Percentiles rank a stretch among this genome's conserved stretches.
phyloP scores from a whole-genome alignment of 1,284 basidiomycete species.

The Ustilago lituana region DNA sequence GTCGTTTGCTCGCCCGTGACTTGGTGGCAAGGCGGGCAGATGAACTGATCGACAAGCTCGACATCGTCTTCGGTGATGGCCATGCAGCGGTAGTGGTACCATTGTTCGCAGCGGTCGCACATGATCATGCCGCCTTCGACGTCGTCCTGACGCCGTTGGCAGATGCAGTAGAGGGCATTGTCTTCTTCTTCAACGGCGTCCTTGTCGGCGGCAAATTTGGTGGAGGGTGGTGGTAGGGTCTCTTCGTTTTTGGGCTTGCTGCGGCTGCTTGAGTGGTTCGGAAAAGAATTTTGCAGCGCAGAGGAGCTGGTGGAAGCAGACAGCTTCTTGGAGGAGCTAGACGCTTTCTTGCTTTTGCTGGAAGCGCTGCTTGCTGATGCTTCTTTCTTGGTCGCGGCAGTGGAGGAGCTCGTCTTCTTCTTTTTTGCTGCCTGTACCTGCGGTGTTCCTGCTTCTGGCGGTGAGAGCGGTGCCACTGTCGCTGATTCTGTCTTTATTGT shows the following conservation, averaged over 20 bases:
- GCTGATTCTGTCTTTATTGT: neutral
- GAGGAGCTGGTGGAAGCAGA: neutral
- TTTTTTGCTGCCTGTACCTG: slow-evolving; percentile 16
- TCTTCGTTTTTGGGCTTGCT: slow-evolving; percentile 9
- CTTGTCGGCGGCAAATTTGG: neutral
- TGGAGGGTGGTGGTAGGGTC: neutral
- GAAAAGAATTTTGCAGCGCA: neutral
- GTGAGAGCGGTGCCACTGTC: neutral
- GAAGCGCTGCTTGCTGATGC: slow-evolving; percentile 2
- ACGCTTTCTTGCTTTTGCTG: slow-evolving; percentile 15
- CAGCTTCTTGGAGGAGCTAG: slow-evolving; percentile 14
- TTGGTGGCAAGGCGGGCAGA: slow-evolving; percentile 52
- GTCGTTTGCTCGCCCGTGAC: slow-evolving; percentile 47
- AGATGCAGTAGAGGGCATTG: slow-evolving; percentile 49
- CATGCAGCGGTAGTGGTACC: slow-evolving; percentile 61
- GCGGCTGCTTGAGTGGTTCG: neutral
- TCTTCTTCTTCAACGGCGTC: slow-evolving; percentile 49
- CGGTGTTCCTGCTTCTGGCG: neutral
- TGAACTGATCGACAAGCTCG: slow-evolving; percentile 55
- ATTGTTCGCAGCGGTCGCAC: slow-evolving; percentile 61
- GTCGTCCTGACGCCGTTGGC: slow-evolving; percentile 44
- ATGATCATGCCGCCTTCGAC: slow-evolving; percentile 62
- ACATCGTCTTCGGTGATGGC: slow-evolving; percentile 46
- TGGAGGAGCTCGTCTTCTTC: slow-evolving; percentile 16
- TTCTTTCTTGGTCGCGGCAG: slow-evolving; percentile 11